Evolutionary conservation across 2,329 filamentous ascomycete species (phyloP).

Genomic region (Emericellopsis cladophorae): DNA sequence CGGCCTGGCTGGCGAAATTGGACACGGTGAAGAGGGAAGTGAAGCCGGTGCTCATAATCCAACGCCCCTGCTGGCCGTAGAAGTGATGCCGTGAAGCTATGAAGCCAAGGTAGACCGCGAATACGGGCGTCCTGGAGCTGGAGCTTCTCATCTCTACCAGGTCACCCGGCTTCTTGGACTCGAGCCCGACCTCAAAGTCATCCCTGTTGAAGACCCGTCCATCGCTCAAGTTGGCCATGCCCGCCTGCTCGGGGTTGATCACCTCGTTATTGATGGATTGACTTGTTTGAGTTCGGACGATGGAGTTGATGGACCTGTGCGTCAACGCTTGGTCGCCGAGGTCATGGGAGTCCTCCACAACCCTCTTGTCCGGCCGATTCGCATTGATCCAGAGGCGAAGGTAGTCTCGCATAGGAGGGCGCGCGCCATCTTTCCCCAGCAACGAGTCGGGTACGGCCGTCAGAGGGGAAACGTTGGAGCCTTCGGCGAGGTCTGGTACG

Average conservation of each 20-base stretch:
- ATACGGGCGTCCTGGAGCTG: conserved; percentile 29
- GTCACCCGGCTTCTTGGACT: conserved; percentile 27
- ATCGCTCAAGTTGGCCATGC: conserved; percentile 6
- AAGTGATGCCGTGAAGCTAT: conserved; percentile 39
- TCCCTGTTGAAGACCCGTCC: conserved; percentile 3
- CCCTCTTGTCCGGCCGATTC: no score
- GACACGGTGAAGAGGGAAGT: conserved; percentile 36
- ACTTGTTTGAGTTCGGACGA: conserved; percentile 19
- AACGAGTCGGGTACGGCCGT: no score
- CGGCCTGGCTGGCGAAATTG: conserved; percentile 26
- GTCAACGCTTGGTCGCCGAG: conserved; percentile 7
- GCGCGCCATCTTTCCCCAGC: no score
- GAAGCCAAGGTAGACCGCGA: conserved; percentile 40
- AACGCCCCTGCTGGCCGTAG: conserved; percentile 38
- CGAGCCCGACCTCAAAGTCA: conserved; percentile 7
- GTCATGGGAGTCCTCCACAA: no score
- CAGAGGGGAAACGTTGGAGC: no score
- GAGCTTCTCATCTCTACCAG: conserved; percentile 34
- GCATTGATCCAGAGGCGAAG: no score
- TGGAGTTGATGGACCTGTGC: conserved; percentile 14
- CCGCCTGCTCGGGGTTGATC: conserved; percentile 4
- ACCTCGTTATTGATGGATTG: conserved; percentile 8
- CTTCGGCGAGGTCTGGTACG: no score
- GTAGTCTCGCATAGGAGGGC: no score
- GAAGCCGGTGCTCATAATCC: conserved; percentile 27